Conservation (phyloP, 345 rosid genomes). For the Arabidopsis arenosa region DNA sequence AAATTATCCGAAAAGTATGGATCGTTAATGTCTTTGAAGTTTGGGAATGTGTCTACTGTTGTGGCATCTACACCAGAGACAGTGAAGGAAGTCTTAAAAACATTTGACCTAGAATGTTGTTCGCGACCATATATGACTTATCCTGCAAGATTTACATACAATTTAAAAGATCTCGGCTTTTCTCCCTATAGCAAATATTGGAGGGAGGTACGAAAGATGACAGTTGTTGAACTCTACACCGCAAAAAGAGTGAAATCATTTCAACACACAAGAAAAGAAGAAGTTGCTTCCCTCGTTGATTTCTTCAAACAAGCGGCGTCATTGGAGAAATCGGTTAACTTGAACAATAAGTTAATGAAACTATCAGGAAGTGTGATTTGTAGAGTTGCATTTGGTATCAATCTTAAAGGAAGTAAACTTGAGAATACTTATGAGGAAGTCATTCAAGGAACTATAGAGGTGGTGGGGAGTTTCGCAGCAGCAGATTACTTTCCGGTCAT, state of each 20-base stretch:
- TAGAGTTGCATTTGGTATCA: slow-evolving; percentile 47
- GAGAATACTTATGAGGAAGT: slow-evolving; percentile 40
- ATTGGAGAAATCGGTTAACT: slow-evolving; percentile 30
- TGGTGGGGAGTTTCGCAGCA: slow-evolving; percentile 45
- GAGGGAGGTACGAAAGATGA: slow-evolving; percentile 47
- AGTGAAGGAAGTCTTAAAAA: slow-evolving; percentile 45
- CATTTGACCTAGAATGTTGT: slow-evolving; percentile 44
- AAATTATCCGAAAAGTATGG: slow-evolving; percentile 52
- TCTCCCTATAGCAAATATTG: slow-evolving; percentile 44
- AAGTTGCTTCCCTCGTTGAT: slow-evolving; percentile 37
- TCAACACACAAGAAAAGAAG: slow-evolving; percentile 42
- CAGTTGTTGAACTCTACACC: slow-evolving; percentile 47
- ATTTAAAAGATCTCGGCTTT: slow-evolving; percentile 38
- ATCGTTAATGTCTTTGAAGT: slow-evolving; percentile 49
- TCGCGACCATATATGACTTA: slow-evolving; percentile 48
- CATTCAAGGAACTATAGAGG: slow-evolving; percentile 33
- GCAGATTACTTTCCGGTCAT: slow-evolving; percentile 46
- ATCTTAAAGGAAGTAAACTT: slow-evolving; percentile 45
- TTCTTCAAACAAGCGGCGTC: slow-evolving; percentile 39
- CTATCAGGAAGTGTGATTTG: slow-evolving; percentile 37
- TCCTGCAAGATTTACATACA: slow-evolving; percentile 38
- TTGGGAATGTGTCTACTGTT: slow-evolving; percentile 48
- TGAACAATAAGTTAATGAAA: slow-evolving; percentile 37
- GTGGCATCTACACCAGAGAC: slow-evolving; percentile 55
- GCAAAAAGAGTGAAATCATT: slow-evolving; percentile 48